A percentile compares a stretch with the other conserved stretches of the same genome.
Conservation (phyloP, 306 rosid genomes). For the Pyrus communis region DNA sequence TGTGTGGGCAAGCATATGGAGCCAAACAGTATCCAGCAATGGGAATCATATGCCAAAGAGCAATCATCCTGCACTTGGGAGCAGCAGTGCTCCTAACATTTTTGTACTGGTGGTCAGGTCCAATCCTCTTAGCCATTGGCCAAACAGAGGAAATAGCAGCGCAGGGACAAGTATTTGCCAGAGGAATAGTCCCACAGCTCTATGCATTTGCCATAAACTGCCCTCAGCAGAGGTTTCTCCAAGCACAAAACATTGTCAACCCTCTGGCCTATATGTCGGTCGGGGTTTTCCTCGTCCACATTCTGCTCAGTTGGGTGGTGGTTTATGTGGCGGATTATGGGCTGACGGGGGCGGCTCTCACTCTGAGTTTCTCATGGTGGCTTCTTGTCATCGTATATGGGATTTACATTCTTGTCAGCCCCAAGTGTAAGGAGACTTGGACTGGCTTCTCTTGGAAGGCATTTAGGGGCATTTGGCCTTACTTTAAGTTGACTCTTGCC, state of each 20-base stretch:
- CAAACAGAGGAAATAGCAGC: constrained; percentile 42
- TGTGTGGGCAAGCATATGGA: constrained; percentile 76
- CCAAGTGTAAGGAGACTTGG: constrained; percentile 68
- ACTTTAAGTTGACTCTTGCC: constrained; percentile 55
- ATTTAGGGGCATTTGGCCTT: constrained; percentile 65
- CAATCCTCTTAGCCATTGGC: constrained; percentile 40
- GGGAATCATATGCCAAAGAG: constrained; percentile 57
- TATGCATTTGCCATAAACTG: constrained; percentile 60
- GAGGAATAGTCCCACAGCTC: constrained; percentile 54
- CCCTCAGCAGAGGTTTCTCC: constrained; percentile 80
- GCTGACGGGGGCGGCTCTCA: constrained; percentile 51
- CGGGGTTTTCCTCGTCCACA: constrained; percentile 50
- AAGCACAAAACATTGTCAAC: constrained; percentile 69
- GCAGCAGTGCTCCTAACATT: constrained; percentile 54
- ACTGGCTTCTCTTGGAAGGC: constrained; percentile 51
- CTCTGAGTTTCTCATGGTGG: constrained; percentile 79
- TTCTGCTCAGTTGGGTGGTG: constrained; percentile 45
- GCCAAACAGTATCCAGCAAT: constrained; percentile 38
- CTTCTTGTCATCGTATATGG: constrained; percentile 36
- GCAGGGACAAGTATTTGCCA: constrained; percentile 44
- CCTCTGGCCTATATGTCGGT: constrained; percentile 65
- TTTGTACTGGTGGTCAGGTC: constrained; percentile 52
- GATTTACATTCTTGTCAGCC: constrained; percentile 47
- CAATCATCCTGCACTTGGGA: constrained; percentile 45
- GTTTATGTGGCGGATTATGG: constrained; percentile 43